These are phyloP conservation scores for Serendipita sp. DNA, from an alignment of 768 basidiomycete species.

Conservation along the genomic window DNA sequence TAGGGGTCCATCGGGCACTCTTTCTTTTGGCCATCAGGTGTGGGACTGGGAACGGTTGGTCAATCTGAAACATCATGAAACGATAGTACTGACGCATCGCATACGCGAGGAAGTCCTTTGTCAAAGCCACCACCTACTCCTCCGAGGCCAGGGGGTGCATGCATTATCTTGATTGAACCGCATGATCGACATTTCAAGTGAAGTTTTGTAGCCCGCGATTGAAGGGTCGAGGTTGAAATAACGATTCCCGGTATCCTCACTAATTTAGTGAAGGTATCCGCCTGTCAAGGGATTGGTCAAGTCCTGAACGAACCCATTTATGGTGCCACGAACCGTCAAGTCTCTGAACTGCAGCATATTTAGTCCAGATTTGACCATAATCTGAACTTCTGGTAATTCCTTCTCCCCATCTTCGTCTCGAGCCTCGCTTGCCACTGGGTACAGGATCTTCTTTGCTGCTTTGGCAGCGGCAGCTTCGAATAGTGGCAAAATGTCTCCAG, in stretches of 20 bases:
- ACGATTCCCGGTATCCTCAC: constrained; percentile 96
- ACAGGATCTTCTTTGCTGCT: constrained; percentile 68
- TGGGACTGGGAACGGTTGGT: constrained; percentile 22
- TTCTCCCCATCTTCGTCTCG: constrained; percentile 32
- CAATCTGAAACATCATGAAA: not conserved
- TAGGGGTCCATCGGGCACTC: constrained; percentile 95
- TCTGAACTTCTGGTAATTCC: constrained; percentile 61
- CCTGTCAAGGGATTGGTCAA: constrained; percentile 16
- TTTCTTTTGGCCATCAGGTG: constrained; percentile 70
- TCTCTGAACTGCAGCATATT: constrained; percentile 91
- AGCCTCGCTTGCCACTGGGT: constrained; percentile 50
- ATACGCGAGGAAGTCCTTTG: constrained; percentile 68
- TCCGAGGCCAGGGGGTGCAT: constrained; percentile 63
- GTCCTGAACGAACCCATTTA: not conserved
- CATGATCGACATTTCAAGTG: constrained; percentile 89
- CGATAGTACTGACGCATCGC: constrained; percentile 39
- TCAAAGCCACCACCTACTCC: constrained; percentile 80
- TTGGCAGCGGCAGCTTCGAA: constrained; percentile 84
- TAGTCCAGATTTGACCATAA: constrained; percentile 76
- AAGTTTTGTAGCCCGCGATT: constrained; percentile 82
- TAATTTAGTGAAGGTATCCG: constrained; percentile 87
- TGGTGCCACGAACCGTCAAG: constrained; percentile 40
- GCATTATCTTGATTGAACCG: constrained; percentile 58
- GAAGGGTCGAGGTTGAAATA: constrained; percentile 87
- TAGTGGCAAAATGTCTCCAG: constrained; percentile 75